These are phyloP conservation scores for Paramecium bursaria DNA, from an alignment of 73 alveolate species.

Conservation along the genomic window DNA sequence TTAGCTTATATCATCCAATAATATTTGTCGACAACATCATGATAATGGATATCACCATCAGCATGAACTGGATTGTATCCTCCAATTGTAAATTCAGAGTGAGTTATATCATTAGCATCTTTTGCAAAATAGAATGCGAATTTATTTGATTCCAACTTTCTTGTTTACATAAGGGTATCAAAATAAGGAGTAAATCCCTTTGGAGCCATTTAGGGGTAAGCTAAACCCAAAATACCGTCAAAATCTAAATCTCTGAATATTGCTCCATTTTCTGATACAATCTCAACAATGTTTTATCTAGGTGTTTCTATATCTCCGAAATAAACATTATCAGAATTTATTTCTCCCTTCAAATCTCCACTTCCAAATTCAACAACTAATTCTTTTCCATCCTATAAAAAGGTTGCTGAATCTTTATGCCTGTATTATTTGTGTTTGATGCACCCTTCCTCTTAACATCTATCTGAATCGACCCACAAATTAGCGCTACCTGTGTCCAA, in stretches of 20 bases:
- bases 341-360: slow-evolving; percentile 75
- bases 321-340: slow-evolving; percentile 73
- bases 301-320: slow-evolving; percentile 73
- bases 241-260: slow-evolving; percentile 76
- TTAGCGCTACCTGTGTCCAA: slow-evolving; percentile 80
- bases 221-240: slow-evolving; percentile 85
- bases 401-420: slow-evolving; percentile 13
- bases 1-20: slow-evolving; percentile 84
- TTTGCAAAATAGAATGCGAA: slow-evolving; percentile 78
- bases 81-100: slow-evolving; percentile 81
- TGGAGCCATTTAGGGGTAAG: slow-evolving; percentile 81
- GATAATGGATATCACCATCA: slow-evolving; percentile 75
- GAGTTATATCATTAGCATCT: slow-evolving; percentile 62
- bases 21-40: slow-evolving; percentile 78
- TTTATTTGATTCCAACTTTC: slow-evolving; percentile 72
- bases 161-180: slow-evolving; percentile 73
- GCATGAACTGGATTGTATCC: slow-evolving; percentile 70
- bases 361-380: slow-evolving; percentile 75
- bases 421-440: slow-evolving; percentile 49
- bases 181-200: slow-evolving; percentile 69
- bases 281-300: slow-evolving; percentile 78
- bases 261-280: slow-evolving; percentile 78
- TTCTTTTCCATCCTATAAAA: neutral
- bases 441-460: slow-evolving; percentile 71
- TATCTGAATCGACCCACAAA: slow-evolving; percentile 69